Percentiles rank a stretch among this genome's conserved stretches.
Evolutionary conservation across 1,284 basidiomycete genomes (phyloP).

Genomic region (Waitea zeae): DNA sequence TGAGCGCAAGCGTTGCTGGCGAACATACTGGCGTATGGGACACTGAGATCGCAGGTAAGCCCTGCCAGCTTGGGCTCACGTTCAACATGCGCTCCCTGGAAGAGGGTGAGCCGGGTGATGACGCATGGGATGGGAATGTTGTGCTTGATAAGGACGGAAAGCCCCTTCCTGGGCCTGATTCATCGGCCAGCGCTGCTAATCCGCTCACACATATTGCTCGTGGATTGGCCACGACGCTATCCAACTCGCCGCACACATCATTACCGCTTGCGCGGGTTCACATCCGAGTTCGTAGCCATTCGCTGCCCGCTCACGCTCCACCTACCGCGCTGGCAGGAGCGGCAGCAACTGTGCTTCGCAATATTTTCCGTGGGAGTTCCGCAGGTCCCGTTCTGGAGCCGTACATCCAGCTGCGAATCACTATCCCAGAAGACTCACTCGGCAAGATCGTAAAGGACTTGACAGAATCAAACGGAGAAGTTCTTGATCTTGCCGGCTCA

Average conservation of each 20-base stretch:
- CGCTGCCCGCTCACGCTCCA: constrained; percentile 22
- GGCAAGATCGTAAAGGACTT: constrained; percentile 65
- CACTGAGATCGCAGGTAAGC: constrained; percentile 40
- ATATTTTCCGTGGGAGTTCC: constrained; percentile 36
- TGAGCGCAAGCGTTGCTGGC: constrained; percentile 20
- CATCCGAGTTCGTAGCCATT: constrained; percentile 30
- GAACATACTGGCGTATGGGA: constrained; percentile 28
- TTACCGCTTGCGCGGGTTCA: constrained; percentile 47
- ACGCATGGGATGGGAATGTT: constrained; percentile 57
- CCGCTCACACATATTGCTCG: constrained; percentile 34
- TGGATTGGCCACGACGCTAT: constrained; percentile 52
- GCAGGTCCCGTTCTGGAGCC: constrained; percentile 62
- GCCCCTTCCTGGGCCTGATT: constrained; percentile 35
- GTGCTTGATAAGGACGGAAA: constrained; percentile 35
- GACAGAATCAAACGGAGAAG: constrained; percentile 57
- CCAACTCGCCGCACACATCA: constrained; percentile 59
- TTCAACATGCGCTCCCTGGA: constrained; percentile 34
- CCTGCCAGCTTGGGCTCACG: constrained; percentile 24
- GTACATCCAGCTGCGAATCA: constrained; percentile 47
- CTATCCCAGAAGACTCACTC: constrained; percentile 43
- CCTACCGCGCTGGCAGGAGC: constrained; percentile 46
- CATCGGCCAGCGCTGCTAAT: constrained; percentile 23
- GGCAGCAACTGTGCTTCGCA: constrained; percentile 41
- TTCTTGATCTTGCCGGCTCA: constrained; percentile 35
- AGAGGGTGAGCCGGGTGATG: constrained; percentile 40